Conservation (phyloP, 768 basidiomycete genomes). For the Amanita fuliginea region DNA sequence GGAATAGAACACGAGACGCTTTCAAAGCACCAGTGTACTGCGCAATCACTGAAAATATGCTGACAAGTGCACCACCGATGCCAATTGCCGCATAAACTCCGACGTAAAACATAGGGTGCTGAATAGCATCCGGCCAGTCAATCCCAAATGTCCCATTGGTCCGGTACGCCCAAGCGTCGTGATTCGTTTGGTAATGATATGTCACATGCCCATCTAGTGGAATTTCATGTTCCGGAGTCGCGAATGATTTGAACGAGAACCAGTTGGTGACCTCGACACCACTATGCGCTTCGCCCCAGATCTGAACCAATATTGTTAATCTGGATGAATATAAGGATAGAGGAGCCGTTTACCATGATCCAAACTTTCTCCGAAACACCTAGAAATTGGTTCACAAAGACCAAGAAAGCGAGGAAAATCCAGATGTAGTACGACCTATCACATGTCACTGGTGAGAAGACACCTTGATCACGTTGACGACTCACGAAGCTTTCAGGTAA, state of each 20-base stretch:
- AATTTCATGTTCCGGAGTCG: slow-evolving; percentile 25
- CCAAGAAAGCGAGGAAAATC: slow-evolving; percentile 37
- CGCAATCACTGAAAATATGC: slow-evolving; percentile 32
- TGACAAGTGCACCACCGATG: slow-evolving; percentile 33
- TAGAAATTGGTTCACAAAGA: slow-evolving; percentile 40
- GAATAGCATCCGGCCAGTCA: slow-evolving; percentile 37
- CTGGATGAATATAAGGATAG: neutral
- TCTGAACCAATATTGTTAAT: slow-evolving; percentile 12
- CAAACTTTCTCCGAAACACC: slow-evolving; percentile 56
- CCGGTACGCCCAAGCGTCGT: slow-evolving; percentile 15
- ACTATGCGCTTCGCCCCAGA: slow-evolving; percentile 60
- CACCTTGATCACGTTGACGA: slow-evolving; percentile 7
- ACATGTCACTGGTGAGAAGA: neutral
- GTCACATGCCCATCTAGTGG: slow-evolving; percentile 22
- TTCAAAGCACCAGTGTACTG: slow-evolving; percentile 53
- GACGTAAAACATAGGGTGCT: slow-evolving; percentile 64
- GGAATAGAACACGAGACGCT: slow-evolving; percentile 34
- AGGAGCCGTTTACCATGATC: slow-evolving; percentile 45
- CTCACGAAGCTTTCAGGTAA: slow-evolving; percentile 65
- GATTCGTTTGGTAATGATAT: slow-evolving; percentile 15
- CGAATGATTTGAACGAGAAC: slow-evolving; percentile 24
- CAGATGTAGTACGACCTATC: slow-evolving; percentile 59
- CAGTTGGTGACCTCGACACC: slow-evolving; percentile 13
- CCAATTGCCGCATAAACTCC: slow-evolving; percentile 57
- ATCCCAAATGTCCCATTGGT: slow-evolving; percentile 15